phyloP scores from a whole-genome alignment of 2,329 filamentous ascomycete genomes.

The Dothiorella sarmentorum region DNA sequence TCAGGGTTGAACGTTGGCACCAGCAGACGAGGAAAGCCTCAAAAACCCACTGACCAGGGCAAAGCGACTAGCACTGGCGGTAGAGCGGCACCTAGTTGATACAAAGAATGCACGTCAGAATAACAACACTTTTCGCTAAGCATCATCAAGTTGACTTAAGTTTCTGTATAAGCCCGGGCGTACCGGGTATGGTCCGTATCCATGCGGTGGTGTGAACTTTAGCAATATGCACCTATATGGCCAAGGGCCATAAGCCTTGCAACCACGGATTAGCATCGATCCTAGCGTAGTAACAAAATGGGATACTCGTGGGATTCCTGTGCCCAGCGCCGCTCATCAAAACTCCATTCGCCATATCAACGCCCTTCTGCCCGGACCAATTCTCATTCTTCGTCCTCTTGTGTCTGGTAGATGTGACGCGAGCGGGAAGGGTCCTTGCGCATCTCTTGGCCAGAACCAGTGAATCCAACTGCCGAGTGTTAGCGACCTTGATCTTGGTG shows the following conservation, averaged over 20 bases:
- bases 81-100: not conserved
- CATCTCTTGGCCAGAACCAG: constrained; percentile 92
- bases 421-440: constrained; percentile 79
- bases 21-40: not conserved
- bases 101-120: constrained; percentile 3
- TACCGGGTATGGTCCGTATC: not conserved
- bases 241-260: constrained; percentile 14
- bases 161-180: not conserved
- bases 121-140: not conserved
- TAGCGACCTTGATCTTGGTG: constrained; percentile 25
- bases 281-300: not conserved
- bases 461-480: constrained; percentile 74
- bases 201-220: not conserved
- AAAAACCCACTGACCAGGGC: not conserved
- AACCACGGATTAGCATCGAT: constrained; percentile 14
- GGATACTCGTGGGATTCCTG: constrained; percentile 9
- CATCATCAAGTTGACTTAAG: not conserved
- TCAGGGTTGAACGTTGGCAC: not conserved
- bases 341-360: constrained; percentile 15
- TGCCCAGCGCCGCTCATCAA: not conserved
- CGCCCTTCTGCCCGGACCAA: not conserved
- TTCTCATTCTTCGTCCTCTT: constrained; percentile 8
- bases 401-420: constrained; percentile 14
- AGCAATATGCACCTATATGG: constrained; percentile 1
- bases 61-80: not conserved